Evolutionary conservation across 208 protist species (phyloP).

Genomic region (Acanthamoeba lugdunensis): DNA sequence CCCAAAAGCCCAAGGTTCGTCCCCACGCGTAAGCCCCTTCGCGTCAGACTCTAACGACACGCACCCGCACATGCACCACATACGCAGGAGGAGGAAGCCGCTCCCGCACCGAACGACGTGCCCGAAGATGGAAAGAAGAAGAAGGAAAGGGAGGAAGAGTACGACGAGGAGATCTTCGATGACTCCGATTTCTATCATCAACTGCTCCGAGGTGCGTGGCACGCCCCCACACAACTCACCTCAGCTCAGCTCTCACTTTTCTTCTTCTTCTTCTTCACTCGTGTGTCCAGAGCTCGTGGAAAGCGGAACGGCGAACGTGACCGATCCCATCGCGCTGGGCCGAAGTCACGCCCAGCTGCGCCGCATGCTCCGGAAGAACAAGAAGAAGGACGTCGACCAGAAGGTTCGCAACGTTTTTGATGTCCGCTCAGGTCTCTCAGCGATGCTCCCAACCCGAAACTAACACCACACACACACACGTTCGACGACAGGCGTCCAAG

Average conservation of each 20-base stretch:
- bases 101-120: background rate
- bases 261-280: background rate
- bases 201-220: slow-evolving; percentile 65
- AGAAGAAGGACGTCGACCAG: slow-evolving; percentile 63
- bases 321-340: slow-evolving; percentile 54
- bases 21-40: background rate
- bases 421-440: too few species aligned
- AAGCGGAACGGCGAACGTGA: slow-evolving; percentile 63
- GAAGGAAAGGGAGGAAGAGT: slow-evolving; percentile 68
- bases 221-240: too few species aligned
- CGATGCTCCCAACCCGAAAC: background rate
- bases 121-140: background rate
- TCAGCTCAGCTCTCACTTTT: background rate
- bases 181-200: slow-evolving; percentile 81
- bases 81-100: background rate
- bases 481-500: background rate
- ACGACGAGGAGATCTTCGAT: slow-evolving; percentile 80
- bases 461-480: too few species aligned
- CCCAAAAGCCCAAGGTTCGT: slow-evolving; percentile 7
- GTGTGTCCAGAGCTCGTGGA: slow-evolving; percentile 43
- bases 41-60: background rate
- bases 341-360: slow-evolving; percentile 57
- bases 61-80: background rate
- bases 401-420: background rate
- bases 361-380: slow-evolving; percentile 54